These are phyloP conservation scores for Diatrype stigma DNA, from an alignment of 2,329 filamentous ascomycete genomes.

Conservation along the genomic window DNA sequence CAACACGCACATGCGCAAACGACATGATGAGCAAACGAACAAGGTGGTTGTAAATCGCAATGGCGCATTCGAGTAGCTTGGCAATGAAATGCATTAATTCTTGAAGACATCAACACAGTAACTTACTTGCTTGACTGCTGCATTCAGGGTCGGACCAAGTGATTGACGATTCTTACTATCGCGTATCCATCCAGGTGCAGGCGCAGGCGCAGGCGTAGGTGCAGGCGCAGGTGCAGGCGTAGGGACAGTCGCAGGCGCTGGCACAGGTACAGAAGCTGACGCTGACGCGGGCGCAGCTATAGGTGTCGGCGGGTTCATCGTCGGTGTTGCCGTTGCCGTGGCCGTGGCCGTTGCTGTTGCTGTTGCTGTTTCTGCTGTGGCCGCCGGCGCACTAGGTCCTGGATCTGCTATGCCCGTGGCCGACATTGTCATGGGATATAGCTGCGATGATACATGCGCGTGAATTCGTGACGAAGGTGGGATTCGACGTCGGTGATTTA, in stretches of 20 bases:
- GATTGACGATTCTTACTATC: slow-evolving; percentile 61
- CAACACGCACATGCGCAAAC: slow-evolving; percentile 5
- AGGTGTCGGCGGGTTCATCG: neutral
- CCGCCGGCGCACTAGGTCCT: neutral
- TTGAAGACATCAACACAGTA: slow-evolving; percentile 6
- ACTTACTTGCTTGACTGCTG: slow-evolving; percentile 63
- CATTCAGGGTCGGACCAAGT: slow-evolving; percentile 60
- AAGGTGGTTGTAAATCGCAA: too few relatives aligned
- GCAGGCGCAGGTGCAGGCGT: neutral
- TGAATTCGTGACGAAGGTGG: neutral
- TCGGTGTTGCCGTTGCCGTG: neutral
- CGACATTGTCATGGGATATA: neutral
- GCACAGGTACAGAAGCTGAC: neutral
- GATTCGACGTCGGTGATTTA: neutral
- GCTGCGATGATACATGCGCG: neutral
- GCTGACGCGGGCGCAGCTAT: neutral
- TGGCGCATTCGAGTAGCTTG: neutral
- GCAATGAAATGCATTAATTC: neutral
- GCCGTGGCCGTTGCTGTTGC: neutral
- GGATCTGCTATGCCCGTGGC: neutral
- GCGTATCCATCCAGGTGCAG: slow-evolving; percentile 25
- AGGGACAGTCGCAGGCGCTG: neutral
- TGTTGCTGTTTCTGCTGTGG: neutral
- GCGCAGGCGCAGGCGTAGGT: neutral
- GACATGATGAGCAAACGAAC: neutral